These are phyloP conservation scores for Coemansia sp. DNA, from an alignment of 192 early-diverging fungal species.

Conservation along the genomic window DNA sequence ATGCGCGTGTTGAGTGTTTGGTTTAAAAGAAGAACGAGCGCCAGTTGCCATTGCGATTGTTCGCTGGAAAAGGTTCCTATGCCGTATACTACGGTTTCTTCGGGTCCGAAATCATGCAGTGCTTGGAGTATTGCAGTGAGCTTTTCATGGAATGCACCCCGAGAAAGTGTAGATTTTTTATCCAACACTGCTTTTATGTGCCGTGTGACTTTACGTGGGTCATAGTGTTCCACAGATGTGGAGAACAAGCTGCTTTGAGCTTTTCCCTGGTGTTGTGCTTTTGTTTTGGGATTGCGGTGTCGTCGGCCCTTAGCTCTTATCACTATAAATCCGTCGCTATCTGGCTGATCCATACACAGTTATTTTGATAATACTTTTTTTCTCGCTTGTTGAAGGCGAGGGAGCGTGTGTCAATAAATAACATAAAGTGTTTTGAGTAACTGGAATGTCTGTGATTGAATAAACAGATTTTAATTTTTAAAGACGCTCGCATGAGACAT, in stretches of 20 bases:
- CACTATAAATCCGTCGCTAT: constrained; percentile 16
- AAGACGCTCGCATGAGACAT: neutral
- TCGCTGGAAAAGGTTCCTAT: constrained; percentile 26
- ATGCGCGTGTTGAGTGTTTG: constrained; percentile 8
- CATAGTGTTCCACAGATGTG: neutral
- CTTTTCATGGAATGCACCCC: constrained; percentile 15
- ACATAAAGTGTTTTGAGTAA: neutral
- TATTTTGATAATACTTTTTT: neutral
- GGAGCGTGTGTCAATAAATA: neutral
- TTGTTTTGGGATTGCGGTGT: neutral
- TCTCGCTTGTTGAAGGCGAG: neutral
- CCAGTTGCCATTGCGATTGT: constrained; percentile 48
- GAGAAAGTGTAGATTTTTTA: constrained; percentile 12
- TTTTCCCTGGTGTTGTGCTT: constrained; percentile 3
- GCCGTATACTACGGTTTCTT: constrained; percentile 49
- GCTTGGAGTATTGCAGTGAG: neutral
- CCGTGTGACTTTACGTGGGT: neutral
- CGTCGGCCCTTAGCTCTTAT: constrained; percentile 5
- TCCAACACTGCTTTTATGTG: constrained; percentile 13
- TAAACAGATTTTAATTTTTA: neutral
- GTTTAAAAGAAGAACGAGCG: constrained; percentile 28
- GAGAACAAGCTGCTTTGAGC: neutral
- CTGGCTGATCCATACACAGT: neutral
- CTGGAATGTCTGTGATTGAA: neutral
- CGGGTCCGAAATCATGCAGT: constrained; percentile 22